These are phyloP conservation scores for Mycena amicta DNA, from an alignment of 768 basidiomycete genomes.

Conservation along the genomic window DNA sequence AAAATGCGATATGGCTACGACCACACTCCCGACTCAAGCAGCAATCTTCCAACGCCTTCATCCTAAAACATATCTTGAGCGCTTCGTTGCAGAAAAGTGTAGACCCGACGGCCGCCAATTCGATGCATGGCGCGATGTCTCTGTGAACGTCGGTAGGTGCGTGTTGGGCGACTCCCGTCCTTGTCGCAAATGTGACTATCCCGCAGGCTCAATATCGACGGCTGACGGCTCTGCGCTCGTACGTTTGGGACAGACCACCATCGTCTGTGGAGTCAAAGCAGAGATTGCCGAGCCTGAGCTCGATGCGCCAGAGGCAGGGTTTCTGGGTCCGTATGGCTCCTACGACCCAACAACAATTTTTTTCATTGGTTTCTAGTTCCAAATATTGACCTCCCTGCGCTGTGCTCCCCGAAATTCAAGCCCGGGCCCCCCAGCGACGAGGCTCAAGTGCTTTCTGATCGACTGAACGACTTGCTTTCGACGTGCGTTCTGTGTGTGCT, in stretches of 20 bases:
- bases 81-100: conserved; percentile 76
- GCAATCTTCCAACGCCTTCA: conserved; percentile 86
- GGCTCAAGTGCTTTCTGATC: conserved; percentile 86
- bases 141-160: conserved; percentile 75
- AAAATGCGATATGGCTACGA: conserved; percentile 13
- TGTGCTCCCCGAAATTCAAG: conserved; percentile 93
- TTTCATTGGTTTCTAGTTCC: conserved; percentile 62
- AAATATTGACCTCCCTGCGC: conserved; percentile 90
- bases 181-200: not conserved
- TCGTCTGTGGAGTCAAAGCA: conserved; percentile 95
- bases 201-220: conserved; percentile 86
- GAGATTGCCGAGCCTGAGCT: conserved; percentile 92
- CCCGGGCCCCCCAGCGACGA: conserved; percentile 95
- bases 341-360: not conserved
- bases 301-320: conserved; percentile 73
- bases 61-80: conserved; percentile 83
- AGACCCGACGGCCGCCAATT: conserved; percentile 84
- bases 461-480: conserved; percentile 76
- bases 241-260: conserved; percentile 87
- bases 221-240: conserved; percentile 93
- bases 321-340: conserved; percentile 61
- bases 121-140: conserved; percentile 71
- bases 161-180: not conserved
- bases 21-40: conserved; percentile 51
- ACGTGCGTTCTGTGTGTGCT: conserved; percentile 49